These are phyloP conservation scores for Colletotrichum sp. DNA, from an alignment of 2,329 filamentous ascomycete species.

Conservation along the genomic window DNA sequence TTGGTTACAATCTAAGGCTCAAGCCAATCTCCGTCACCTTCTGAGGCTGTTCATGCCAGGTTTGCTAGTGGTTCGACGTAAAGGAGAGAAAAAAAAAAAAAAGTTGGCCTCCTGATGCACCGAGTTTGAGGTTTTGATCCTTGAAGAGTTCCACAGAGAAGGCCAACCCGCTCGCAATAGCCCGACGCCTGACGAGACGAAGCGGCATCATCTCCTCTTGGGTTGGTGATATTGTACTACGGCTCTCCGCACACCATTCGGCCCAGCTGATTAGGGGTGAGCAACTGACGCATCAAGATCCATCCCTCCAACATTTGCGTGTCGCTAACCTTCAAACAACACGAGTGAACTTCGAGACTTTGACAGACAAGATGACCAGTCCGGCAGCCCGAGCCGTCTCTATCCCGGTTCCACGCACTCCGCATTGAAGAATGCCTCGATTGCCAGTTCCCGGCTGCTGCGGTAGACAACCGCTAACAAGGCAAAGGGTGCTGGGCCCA, in stretches of 20 bases:
- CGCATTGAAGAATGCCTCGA: neutral
- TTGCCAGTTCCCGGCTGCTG: neutral
- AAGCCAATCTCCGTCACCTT: neutral
- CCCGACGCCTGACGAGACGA: neutral
- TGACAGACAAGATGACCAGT: neutral
- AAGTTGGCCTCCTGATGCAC: neutral
- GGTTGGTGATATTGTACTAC: neutral
- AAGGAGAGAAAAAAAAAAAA: neutral
- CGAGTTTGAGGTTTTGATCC: neutral
- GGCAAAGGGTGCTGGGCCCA: neutral
- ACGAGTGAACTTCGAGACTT: neutral
- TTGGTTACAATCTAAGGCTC: neutral
- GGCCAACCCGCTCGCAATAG: neutral
- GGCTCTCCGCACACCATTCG: neutral
- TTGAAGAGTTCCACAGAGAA: neutral
- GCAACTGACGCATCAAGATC: neutral
- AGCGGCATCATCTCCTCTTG: neutral
- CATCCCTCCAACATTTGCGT: neutral
- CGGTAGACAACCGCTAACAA: slow-evolving; percentile 3
- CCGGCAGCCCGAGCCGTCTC: neutral
- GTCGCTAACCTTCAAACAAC: neutral
- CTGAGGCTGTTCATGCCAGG: neutral
- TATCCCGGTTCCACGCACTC: neutral
- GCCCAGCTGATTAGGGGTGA: neutral
- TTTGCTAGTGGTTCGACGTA: neutral